Evolutionary conservation across 2,329 filamentous ascomycete genomes (phyloP), one percentile per base, ranked within the genome.

Genomic region (Didymella segeticola): DNA sequence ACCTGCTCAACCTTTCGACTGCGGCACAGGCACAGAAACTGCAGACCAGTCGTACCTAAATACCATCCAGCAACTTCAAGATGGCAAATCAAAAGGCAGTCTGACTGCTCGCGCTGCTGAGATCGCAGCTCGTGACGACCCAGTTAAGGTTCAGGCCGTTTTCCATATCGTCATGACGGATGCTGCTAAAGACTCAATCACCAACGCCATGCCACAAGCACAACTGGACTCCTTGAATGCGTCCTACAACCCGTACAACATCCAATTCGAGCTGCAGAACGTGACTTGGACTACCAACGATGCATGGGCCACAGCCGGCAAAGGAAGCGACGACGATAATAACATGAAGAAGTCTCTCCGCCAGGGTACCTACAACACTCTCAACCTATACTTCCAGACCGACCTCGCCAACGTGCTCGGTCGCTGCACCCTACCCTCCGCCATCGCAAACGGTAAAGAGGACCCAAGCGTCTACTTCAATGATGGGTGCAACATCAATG

Each of bases 341-440:
- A 61, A 52, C 11, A 82, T 85, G 80, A 86, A 86, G 68, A 66
- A 70, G 20, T 69, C 78, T 2, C 78, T 86, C 2, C 81, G 83
- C 19, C 72, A 78, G 53, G 83, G 84, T 45, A 79, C 68, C 31
- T 86, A 86, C 70, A 57, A 63, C 31, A 78, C 79, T 1, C 76
- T 86, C 29, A 86, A 86, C 68, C 74, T 86, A 54, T 86, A 85
- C 73, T 86, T 85, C 74, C 81, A 85, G 68, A 81, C 80, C 26
- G 76, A 85, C 50, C 76, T 86, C 22, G 52, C 64, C 5, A 73
- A 74, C 47, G 70, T 85, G 4, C 75, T 86, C 2, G 83, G 83
- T 2, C 81, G 81, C 46, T 86, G 83, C 73, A 83, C 80, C 0
- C 71, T 85, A 17, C 77, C 77, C 4, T 68, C 70, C 6, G 63